These are phyloP conservation scores for Leishmania aethiopica DNA, from an alignment of 208 protist species.

Conservation along the genomic window DNA sequence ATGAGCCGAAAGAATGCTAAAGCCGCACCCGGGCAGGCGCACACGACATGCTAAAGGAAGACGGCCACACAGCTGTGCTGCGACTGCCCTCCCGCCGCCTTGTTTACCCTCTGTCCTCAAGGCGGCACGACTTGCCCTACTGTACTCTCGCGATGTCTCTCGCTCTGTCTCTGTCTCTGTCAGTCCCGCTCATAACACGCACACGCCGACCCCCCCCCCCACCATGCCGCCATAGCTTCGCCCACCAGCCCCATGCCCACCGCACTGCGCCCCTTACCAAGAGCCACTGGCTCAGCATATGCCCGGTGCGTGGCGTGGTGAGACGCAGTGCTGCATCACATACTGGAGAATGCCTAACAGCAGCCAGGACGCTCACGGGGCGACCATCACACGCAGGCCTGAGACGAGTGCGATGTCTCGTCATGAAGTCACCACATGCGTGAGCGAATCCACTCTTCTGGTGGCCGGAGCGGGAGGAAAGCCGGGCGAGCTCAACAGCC, in stretches of 20 bases:
- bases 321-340: neutral
- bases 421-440: neutral
- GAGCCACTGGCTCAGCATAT: neutral
- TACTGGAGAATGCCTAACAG: neutral
- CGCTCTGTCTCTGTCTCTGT: neutral
- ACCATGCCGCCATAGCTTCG: neutral
- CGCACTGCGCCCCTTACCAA: neutral
- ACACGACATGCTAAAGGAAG: too few relatives aligned
- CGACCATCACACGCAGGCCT: neutral
- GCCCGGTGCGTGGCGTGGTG: neutral
- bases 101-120: too few relatives aligned
- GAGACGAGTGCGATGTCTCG: neutral
- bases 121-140: too few relatives aligned
- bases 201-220: neutral
- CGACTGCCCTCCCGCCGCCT: too few relatives aligned
- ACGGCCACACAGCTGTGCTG: too few relatives aligned
- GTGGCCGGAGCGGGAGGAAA: neutral
- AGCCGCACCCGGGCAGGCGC: too few relatives aligned
- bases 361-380: neutral
- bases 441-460: neutral
- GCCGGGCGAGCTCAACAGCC: neutral
- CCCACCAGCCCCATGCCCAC: neutral
- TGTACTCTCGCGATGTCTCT: too few relatives aligned
- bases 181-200: neutral
- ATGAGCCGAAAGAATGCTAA: too few relatives aligned